These are phyloP conservation scores for Globisporangium spiculum DNA, from an alignment of 352 stramenopile genomes.

Conservation along the genomic window DNA sequence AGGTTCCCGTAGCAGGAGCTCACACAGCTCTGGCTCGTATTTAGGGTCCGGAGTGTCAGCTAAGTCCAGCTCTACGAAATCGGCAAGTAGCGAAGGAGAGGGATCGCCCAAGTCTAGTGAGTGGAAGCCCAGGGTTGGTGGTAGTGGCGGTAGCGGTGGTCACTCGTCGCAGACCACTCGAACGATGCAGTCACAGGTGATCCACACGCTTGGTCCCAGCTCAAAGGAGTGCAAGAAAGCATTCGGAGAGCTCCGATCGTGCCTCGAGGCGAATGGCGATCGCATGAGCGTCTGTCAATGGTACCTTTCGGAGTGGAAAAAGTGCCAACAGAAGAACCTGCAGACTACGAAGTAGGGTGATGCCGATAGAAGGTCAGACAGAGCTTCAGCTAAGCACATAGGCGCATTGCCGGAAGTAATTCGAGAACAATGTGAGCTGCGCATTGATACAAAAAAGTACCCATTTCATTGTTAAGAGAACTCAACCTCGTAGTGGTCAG, in stretches of 20 bases:
- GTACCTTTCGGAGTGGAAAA: conserved; percentile 4
- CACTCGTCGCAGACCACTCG: not conserved
- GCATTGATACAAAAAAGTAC: not conserved
- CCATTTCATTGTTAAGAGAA: no score
- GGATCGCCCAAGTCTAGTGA: not conserved
- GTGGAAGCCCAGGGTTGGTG: not conserved
- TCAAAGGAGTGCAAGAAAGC: not conserved
- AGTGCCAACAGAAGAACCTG: conserved; percentile 5
- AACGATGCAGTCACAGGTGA: not conserved
- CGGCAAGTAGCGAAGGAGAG: not conserved
- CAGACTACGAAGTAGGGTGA: not conserved
- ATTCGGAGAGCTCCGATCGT: conserved; percentile 6
- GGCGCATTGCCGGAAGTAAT: not conserved
- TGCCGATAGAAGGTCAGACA: not conserved
- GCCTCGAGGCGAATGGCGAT: not conserved
- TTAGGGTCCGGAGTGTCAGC: not conserved
- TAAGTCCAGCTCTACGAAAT: not conserved
- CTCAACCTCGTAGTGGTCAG: no score
- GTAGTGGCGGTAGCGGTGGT: not conserved
- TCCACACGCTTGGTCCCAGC: not conserved
- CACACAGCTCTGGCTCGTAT: not conserved
- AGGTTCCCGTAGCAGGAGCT: not conserved
- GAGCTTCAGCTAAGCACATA: no score
- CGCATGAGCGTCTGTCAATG: not conserved
- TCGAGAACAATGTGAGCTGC: not conserved